Base-by-base conservation (phyloP, 306 rosid genomes). In the Ochetophila trinervis region DNA sequence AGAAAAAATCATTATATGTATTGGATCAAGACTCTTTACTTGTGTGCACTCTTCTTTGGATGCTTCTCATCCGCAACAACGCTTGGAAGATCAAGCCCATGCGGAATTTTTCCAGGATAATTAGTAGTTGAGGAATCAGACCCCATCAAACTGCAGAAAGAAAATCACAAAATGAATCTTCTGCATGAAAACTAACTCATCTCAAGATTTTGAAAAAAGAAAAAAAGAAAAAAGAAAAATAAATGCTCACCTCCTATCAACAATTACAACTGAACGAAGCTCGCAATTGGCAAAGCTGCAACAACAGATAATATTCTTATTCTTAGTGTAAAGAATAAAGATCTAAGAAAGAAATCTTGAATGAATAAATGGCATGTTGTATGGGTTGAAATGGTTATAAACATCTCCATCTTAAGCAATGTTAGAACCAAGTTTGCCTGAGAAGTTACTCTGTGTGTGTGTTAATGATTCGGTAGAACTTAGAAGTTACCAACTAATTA, bases 271-370 rank as follows among this genome's bases (percentile, higher is more conserved):
- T 21, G 98, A 92, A 44, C 96, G 98, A 69, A 92, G 96, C 82
- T 89, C 98, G 42, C 95, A 84, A 57, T 92, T 92, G 2, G 88
- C 79, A 79, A 89, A 92, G 77, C 96, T 92, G 96, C 83, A 74
- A 19, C 62, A 11, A 53, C 12, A 34, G 6, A 65, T 53, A 24
- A n/a, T 60, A 22, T 15, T 37, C 42, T 19, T 70, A 7, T 24
- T 68, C 59, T 73, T 71, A 60, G 66, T 30, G 22, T n/a, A n/a
- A 47, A 17, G 22, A 45, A 16, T 1, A 12, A n/a, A 45, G 47
- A 17, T 11, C 8, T 8, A 19, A 5, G n/a, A 1, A 14, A 50
- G 54, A 50, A 5, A 14, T 5, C 18, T 13, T 7, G 13, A 44
- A 44, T 8, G 49, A 48, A 48, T n/a, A 4, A 13, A 48, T 4